phyloP scores from a whole-genome alignment of 1,284 basidiomycete genomes.

The Jaminaea rosea region DNA sequence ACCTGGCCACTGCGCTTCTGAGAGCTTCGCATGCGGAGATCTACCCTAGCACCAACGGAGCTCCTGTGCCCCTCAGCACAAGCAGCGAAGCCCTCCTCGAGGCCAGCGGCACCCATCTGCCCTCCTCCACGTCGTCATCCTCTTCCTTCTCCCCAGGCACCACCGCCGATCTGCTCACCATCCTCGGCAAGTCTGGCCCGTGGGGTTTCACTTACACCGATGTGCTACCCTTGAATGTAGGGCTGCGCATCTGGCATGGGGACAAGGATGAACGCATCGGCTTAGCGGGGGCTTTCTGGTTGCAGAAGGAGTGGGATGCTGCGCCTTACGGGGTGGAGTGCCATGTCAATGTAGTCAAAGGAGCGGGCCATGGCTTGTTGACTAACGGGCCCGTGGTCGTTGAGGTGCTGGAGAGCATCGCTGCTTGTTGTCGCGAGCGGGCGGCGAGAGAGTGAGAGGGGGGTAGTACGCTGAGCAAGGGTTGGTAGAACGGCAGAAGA shows the following conservation, averaged over 20 bases:
- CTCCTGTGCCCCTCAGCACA: no score
- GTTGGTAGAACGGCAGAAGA: no score
- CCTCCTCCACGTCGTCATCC: no score
- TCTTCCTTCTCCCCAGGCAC: no score
- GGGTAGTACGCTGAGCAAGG: no score
- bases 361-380: constrained; percentile 85
- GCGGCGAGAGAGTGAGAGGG: no score
- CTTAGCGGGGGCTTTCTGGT: constrained; percentile 71
- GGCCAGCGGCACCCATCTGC: no score
- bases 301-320: constrained; percentile 70
- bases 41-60: no score
- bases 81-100: constrained; percentile 80
- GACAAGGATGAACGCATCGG: constrained; percentile 85
- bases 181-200: constrained; percentile 74
- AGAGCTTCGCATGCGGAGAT: constrained; percentile 91
- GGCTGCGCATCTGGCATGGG: constrained; percentile 85
- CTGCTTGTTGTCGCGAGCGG: no score
- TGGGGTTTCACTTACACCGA: constrained; percentile 59
- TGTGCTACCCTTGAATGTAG: constrained; percentile 66
- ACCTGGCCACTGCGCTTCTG: constrained; percentile 62
- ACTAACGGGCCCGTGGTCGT: constrained; percentile 53
- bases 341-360: constrained; percentile 68
- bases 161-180: constrained; percentile 78
- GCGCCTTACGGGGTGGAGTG: constrained; percentile 55
- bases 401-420: constrained; percentile 35